phyloP scores from a whole-genome alignment of 2,329 filamentous ascomycete species.

The Tympanopsis confertula region DNA sequence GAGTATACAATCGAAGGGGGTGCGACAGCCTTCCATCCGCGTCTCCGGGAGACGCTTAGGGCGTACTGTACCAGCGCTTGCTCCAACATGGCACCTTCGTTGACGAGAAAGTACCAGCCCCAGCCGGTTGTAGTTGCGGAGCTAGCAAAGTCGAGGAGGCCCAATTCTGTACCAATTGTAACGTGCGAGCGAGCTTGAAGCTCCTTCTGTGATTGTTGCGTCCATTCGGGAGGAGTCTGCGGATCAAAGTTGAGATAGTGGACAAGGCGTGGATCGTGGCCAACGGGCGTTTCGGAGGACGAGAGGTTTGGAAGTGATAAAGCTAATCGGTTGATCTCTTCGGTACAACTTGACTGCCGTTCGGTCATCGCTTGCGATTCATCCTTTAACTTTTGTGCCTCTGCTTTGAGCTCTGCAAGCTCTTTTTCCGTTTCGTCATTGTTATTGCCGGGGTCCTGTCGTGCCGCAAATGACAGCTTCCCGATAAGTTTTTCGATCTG shows the following conservation, averaged over 20 bases:
- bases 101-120: slow-evolving; percentile 96
- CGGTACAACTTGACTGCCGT: not conserved
- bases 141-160: slow-evolving; percentile 77
- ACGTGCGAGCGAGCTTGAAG: slow-evolving; percentile 55
- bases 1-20: slow-evolving; percentile 86
- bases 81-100: slow-evolving; percentile 85
- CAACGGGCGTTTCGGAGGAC: not conserved
- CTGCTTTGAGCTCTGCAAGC: slow-evolving; percentile 7
- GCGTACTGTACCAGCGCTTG: slow-evolving; percentile 86
- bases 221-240: slow-evolving; percentile 54
- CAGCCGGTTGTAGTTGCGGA: slow-evolving; percentile 78
- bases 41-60: slow-evolving; percentile 56
- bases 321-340: not conserved
- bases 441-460: slow-evolving; percentile 21
- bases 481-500: slow-evolving; percentile 26
- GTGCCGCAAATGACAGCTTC: slow-evolving; percentile 15
- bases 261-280: not conserved
- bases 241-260: slow-evolving; percentile 15
- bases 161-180: slow-evolving; percentile 74
- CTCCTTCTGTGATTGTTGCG: slow-evolving; percentile 9
- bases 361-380: not conserved
- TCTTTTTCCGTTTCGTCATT: slow-evolving; percentile 15
- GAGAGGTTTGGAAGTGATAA: not conserved
- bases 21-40: slow-evolving; percentile 70
- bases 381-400: slow-evolving; percentile 1